Percentiles rank a stretch among this genome's conserved stretches.
Evolutionary conservation across 495 filamentous ascomycete genomes (phyloP).

Genomic region (Aspergillus leporis): DNA sequence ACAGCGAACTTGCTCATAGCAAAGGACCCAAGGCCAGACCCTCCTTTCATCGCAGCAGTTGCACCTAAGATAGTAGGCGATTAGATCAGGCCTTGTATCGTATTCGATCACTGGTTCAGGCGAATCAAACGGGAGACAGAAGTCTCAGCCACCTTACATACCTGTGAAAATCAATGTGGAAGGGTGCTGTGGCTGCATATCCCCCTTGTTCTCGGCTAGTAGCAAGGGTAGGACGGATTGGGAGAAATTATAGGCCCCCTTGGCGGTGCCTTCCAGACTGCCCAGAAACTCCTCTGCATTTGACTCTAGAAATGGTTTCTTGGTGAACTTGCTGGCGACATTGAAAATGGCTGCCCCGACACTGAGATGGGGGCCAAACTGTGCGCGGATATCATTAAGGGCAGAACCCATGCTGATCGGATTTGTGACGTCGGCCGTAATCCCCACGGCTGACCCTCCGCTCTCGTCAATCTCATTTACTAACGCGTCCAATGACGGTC

Average conservation of each 20-base stretch:
- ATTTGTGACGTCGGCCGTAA: conserved; percentile 61
- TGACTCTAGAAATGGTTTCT: conserved; percentile 68
- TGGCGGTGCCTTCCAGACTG: conserved; percentile 42
- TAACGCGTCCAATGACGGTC: conserved; percentile 54
- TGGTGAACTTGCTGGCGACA: conserved; percentile 56
- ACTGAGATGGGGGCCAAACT: conserved; percentile 37
- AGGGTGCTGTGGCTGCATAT: conserved; percentile 44
- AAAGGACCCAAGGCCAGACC: conserved; percentile 59
- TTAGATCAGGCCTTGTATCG: no score
- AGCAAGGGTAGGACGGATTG: conserved; percentile 64
- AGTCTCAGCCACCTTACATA: background rate
- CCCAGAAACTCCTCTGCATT: conserved; percentile 54
- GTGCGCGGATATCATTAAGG: conserved; percentile 55
- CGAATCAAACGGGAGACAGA: background rate
- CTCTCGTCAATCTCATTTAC: conserved; percentile 59
- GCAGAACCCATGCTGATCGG: conserved; percentile 52
- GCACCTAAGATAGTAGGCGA: conserved; percentile 46
- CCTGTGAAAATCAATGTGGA: conserved; percentile 69
- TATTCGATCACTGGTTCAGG: background rate
- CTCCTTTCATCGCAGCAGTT: conserved; percentile 67
- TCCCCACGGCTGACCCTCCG: conserved; percentile 65
- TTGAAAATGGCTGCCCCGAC: conserved; percentile 73
- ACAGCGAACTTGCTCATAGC: conserved; percentile 71
- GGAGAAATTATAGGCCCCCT: conserved; percentile 69
- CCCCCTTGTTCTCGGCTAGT: conserved; percentile 40